Conservation (phyloP, 2,329 filamentous ascomycete genomes). For the Xylariaceae sp. region DNA sequence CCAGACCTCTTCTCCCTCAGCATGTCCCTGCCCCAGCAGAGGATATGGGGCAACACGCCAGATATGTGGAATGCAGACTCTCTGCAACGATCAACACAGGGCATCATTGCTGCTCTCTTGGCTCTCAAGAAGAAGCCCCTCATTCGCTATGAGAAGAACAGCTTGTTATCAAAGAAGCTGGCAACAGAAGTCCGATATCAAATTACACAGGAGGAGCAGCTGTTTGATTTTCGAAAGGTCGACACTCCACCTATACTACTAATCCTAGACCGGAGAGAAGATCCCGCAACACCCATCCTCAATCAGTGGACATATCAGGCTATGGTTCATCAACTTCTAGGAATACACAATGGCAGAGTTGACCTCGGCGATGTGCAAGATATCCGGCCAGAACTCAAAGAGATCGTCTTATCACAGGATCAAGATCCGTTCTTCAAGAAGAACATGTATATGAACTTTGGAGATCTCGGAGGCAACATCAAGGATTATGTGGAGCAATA, state of each 20-base stretch:
- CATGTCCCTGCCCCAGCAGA: slow-evolving; percentile 67
- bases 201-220: slow-evolving; percentile 90
- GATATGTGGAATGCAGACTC: slow-evolving; percentile 91
- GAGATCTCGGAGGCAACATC: slow-evolving; percentile 90
- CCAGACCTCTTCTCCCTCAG: slow-evolving; percentile 86
- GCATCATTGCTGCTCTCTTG: slow-evolving; percentile 77
- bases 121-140: slow-evolving; percentile 95
- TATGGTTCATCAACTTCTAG: slow-evolving; percentile 97
- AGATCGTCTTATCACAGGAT: slow-evolving; percentile 93
- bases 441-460: slow-evolving; percentile 98
- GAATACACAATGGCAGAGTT: slow-evolving; percentile 92
- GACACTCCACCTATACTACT: slow-evolving; percentile 93
- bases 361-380: slow-evolving; percentile 82
- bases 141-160: slow-evolving; percentile 91
- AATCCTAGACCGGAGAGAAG: slow-evolving; percentile 86
- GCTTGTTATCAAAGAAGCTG: slow-evolving; percentile 84
- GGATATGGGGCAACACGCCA: slow-evolving; percentile 76
- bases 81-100: slow-evolving; percentile 82
- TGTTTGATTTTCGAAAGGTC: slow-evolving; percentile 93
- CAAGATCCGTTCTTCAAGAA: slow-evolving; percentile 99
- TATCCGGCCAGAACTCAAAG: slow-evolving; percentile 79
- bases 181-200: slow-evolving; percentile 89
- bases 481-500: slow-evolving; percentile 99
- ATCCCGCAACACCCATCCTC: slow-evolving; percentile 88
- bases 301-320: slow-evolving; percentile 99